Evolutionary conservation across 2,329 filamentous ascomycete species (phyloP), one percentile per base, ranked within the genome.

Genomic region (Arthrinium puccinioides): DNA sequence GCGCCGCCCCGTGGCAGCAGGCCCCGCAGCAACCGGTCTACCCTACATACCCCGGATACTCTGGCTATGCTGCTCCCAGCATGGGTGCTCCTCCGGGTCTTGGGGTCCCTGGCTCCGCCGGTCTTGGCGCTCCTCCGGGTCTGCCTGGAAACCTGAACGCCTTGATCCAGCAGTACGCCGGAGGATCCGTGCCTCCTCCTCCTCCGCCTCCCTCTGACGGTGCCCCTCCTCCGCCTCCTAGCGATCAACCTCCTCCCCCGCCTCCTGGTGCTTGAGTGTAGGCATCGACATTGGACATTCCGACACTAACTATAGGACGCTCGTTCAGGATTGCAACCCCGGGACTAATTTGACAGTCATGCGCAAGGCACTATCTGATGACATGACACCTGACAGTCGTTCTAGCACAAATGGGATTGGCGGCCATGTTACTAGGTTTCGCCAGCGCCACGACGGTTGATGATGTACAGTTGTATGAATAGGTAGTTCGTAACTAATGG

Each of bases 151-250:
- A 76, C 27, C 65, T 82, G 43, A 79, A 74, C 53, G 74, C 77
- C 32, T 66, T 86, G 41, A 80, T 84, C 51, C 77, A 84, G 58
- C 79, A 81, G 51, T 85, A 77, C 44, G 67, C 74, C 26, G 64
- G 64, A 45, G 67, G 69, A 32, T 62, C 60, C 21, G 65, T 58
- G 27, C 65, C 69, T 18, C 66, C 71, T 39, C 74, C 75, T 29
- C 79, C 79, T 19, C 76, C 79, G 1, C 74, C 77, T n/a, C 74
- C 76, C 18, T 73, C 75, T 43, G 71, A 69, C 38, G 67, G 69
- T 46, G 78, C 77, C 45, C 72, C 79, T 40, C 78, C 79, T 25
- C 79, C 75, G 11, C 68, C 72, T 44, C 70, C 71, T 5, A 72
- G 72, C 48, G 73, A 78, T 41, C 67, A 70, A 43, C 74, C 74